Evolutionary conservation across 2,329 filamentous ascomycete genomes (phyloP).

Genomic region (Aspergillus cejpii): DNA sequence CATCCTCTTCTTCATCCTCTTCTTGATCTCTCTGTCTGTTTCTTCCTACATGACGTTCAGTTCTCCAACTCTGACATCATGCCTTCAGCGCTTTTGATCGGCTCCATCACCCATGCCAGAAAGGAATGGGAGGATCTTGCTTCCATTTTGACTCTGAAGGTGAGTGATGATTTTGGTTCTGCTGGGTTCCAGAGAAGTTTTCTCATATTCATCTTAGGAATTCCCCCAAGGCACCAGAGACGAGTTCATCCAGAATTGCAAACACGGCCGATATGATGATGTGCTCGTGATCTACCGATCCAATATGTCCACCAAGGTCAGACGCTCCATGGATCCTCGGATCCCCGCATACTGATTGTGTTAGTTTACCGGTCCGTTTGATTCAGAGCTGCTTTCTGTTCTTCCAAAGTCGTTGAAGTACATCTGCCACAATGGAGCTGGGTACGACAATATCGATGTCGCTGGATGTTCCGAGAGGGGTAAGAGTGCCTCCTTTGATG

Average conservation of each 20-base stretch:
- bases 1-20: background rate
- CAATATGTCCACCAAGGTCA: slow-evolving; percentile 49
- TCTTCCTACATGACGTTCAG: slow-evolving; percentile 2
- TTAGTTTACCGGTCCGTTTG: slow-evolving; percentile 43
- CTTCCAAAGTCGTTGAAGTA: slow-evolving; percentile 44
- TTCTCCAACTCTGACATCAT: slow-evolving; percentile 24
- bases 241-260: slow-evolving; percentile 51
- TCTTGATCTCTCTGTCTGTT: background rate
- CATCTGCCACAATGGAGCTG: slow-evolving; percentile 52
- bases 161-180: slow-evolving; percentile 13
- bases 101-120: slow-evolving; percentile 38
- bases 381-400: slow-evolving; percentile 42
- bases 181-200: background rate
- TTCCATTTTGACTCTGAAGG: slow-evolving; percentile 39
- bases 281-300: slow-evolving; percentile 54
- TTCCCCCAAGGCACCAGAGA: slow-evolving; percentile 49
- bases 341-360: background rate
- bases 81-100: slow-evolving; percentile 41
- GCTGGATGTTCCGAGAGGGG: slow-evolving; percentile 45
- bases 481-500: slow-evolving; percentile 8
- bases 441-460: slow-evolving; percentile 57
- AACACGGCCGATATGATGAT: slow-evolving; percentile 50
- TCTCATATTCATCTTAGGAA: slow-evolving; percentile 33
- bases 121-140: slow-evolving; percentile 41
- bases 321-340: background rate